These are phyloP conservation scores for Mortierella alpina DNA, from an alignment of 192 early-diverging fungal species.

Conservation along the genomic window DNA sequence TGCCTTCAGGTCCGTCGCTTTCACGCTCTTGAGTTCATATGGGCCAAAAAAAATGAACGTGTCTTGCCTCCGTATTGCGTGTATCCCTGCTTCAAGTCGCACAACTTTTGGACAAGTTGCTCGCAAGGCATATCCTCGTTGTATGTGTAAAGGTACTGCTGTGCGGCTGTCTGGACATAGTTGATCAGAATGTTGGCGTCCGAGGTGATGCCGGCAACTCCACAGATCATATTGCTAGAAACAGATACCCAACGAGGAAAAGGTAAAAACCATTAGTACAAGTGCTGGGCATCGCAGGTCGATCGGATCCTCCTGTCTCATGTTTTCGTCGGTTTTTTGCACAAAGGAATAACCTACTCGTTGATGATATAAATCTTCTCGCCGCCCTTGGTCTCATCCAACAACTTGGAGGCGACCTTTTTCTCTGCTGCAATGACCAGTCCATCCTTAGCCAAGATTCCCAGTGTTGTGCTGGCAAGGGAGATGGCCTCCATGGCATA, in stretches of 20 bases:
- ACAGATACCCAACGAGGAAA: too few relatives aligned
- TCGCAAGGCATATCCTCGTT: conserved; percentile 94
- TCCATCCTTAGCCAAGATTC: conserved; percentile 92
- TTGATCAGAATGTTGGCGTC: conserved; percentile 98
- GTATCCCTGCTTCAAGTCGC: conserved; percentile 98
- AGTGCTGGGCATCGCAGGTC: background rate
- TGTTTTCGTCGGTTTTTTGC: too few relatives aligned
- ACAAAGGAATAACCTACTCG: conserved; percentile 70
- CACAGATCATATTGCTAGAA: conserved; percentile 84
- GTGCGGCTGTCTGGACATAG: conserved; percentile 86
- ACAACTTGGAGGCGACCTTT: conserved; percentile 91
- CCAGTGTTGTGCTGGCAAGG: conserved; percentile 94
- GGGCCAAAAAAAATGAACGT: background rate
- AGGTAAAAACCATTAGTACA: background rate
- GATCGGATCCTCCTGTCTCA: background rate
- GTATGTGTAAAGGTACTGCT: conserved; percentile 88
- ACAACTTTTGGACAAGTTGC: conserved; percentile 93
- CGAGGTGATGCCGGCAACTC: conserved; percentile 95
- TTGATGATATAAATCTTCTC: conserved; percentile 98
- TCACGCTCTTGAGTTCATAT: background rate
- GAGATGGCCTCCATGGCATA: conserved; percentile 99
- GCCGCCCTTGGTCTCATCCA: conserved; percentile 84
- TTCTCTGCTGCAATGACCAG: conserved; percentile 97
- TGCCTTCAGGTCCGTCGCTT: background rate
- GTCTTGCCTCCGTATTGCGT: conserved; percentile 90